These are phyloP conservation scores for Pseudopediastrum boryanum DNA, from an alignment of 139 green algal species.

Conservation along the genomic window DNA sequence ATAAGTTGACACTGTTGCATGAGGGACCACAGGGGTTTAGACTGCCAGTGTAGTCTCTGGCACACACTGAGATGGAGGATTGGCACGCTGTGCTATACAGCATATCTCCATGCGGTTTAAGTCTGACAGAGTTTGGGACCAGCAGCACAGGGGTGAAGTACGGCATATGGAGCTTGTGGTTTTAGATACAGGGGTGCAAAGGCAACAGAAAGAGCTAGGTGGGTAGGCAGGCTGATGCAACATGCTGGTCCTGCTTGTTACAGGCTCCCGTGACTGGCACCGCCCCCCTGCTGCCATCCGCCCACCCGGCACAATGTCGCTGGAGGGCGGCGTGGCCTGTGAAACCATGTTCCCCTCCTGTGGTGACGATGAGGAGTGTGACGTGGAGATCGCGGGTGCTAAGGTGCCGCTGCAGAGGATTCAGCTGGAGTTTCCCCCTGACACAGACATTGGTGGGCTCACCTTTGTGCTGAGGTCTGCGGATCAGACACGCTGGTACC, in stretches of 20 bases:
- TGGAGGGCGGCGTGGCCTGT: conserved; percentile 33
- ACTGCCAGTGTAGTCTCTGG: no score
- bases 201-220: no score
- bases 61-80: no score
- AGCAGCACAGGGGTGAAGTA: no score
- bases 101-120: no score
- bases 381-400: conserved; percentile 27
- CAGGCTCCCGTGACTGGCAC: conserved; percentile 57
- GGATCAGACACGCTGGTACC: conserved; percentile 85
- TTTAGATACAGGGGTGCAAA: no score
- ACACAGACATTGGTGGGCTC: conserved; percentile 42
- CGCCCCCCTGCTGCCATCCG: conserved; percentile 50
- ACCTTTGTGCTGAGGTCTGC: conserved; percentile 78
- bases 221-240: no score
- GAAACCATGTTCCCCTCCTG: conserved; percentile 25
- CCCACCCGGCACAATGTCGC: conserved; percentile 39
- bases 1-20: no score
- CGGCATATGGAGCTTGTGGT: no score
- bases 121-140: no score
- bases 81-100: no score
- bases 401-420: conserved; percentile 80
- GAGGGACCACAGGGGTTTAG: no score
- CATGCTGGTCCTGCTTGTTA: neutral
- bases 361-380: conserved; percentile 18
- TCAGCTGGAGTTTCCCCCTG: conserved; percentile 60